Base-by-base conservation (phyloP, 768 basidiomycete species). In the Tricholoma terreum region DNA sequence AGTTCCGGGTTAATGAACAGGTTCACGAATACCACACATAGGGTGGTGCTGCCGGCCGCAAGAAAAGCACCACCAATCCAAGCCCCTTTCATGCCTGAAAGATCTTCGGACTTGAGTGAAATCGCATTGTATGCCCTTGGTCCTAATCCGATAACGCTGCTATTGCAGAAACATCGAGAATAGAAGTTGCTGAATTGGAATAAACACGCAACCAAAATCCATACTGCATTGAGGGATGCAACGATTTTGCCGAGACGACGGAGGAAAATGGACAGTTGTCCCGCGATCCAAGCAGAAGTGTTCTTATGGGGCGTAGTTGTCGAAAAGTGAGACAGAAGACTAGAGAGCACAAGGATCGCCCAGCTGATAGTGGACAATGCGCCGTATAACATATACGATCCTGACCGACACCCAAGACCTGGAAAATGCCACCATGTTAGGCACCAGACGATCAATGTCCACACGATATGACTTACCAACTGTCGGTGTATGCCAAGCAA, bases 21-120 rank as follows among this genome's bases (percentile, higher is more conserved):
- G 50, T 67, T 69, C 1, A 76, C 65, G 53, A 64, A 62, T 1
- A 63, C 60, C 0, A 72, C 62, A 30, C 71, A 75, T 27, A 66
- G 21, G 0, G 49, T 10, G 3, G 68, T 70, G 55, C 54, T 63
- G 1, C 51, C 50, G 33, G 65, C 57, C 2, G 70, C 68, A 2
- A 79, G 62, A 8, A 55, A 60, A 0, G 75, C 67, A 1, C 69
- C 77, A 0, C 75, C 74, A 45, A 71, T 67, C 77, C 78, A 78
- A 11, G 72, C 72, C 0, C 10, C 30, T 35, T 56, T 66, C 63
- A 72, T 71, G 42, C 54, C 31, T 6, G 36, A 22, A 7, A 74
- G 21, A 40, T 75, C 75, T 4, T 46, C 54, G 1, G 6, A 0
- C 3, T 50, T 43, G 2, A 64, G 43, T 1, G 33, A 15, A 5